Conservation (phyloP, 352 stramenopile species). For the Aphanomyces invadans region DNA sequence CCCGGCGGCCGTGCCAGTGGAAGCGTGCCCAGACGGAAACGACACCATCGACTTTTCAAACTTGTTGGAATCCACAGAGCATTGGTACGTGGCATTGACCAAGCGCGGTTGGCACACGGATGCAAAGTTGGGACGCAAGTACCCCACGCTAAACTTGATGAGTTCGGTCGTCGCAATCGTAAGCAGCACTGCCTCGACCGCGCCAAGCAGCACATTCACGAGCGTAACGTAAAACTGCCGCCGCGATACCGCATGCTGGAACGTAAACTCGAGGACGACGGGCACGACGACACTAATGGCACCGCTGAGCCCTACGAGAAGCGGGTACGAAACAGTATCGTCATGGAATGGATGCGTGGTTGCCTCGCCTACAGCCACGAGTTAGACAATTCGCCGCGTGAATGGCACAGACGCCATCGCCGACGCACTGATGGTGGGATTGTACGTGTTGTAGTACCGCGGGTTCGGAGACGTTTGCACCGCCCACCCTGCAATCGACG, state of each 20-base stretch:
- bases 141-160: conserved; percentile 8
- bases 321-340: not conserved
- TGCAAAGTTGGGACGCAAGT: conserved; percentile 17
- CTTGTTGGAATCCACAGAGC: not conserved
- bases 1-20: not conserved
- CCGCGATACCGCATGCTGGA: not conserved
- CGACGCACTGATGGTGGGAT: conserved; percentile 11
- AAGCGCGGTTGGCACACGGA: not conserved
- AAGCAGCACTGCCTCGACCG: conserved; percentile 4
- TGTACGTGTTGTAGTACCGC: conserved; percentile 13
- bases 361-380: conserved; percentile 1
- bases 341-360: conserved; percentile 5
- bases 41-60: conserved; percentile 18
- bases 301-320: not conserved
- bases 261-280: conserved; percentile 1
- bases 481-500: not conserved
- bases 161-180: not conserved
- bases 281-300: conserved; percentile 1
- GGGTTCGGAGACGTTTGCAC: not conserved
- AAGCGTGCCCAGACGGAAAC: conserved; percentile 6
- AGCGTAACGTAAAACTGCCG: not conserved
- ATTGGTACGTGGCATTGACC: not conserved
- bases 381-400: not conserved
- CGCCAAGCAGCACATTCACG: conserved; percentile 2
- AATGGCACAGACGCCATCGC: not conserved